Percentiles rank a stretch among this genome's conserved stretches.
Conservation (phyloP, 306 rosid species). For the Casuarina glauca region DNA sequence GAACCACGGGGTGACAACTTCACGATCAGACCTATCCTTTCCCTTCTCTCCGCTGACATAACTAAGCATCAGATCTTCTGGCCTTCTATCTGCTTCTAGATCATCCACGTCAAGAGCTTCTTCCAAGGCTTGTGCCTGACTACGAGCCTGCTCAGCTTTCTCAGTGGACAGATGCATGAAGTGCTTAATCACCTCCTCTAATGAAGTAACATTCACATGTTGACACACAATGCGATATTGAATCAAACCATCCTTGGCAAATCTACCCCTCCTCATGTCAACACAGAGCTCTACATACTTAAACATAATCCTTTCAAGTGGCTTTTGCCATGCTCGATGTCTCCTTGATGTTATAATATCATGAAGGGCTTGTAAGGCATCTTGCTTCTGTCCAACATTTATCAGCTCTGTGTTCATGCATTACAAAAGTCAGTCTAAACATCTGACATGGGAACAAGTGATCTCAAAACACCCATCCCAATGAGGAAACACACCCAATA, state of each 20-base stretch:
- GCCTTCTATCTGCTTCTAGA: constrained; percentile 94
- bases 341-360: constrained; percentile 86
- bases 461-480: not conserved
- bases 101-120: constrained; percentile 97
- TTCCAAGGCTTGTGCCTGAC: constrained; percentile 88
- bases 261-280: constrained; percentile 82
- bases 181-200: constrained; percentile 97
- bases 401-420: constrained; percentile 63
- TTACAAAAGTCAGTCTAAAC: not conserved
- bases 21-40: constrained; percentile 91
- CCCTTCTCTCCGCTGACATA: constrained; percentile 98
- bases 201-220: constrained; percentile 89
- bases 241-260: constrained; percentile 94
- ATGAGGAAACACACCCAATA: not conserved
- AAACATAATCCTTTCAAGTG: constrained; percentile 87
- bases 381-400: constrained; percentile 95
- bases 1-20: constrained; percentile 97
- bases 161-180: constrained; percentile 95
- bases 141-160: constrained; percentile 98
- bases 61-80: constrained; percentile 93
- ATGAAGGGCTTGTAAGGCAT: constrained; percentile 89
- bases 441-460: not conserved
- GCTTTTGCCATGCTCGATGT: constrained; percentile 97
- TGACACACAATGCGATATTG: constrained; percentile 96
- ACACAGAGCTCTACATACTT: constrained; percentile 96